These are phyloP conservation scores for Taiozyma onychis DNA, from an alignment of 1,139 yeast species.

Conservation along the genomic window DNA sequence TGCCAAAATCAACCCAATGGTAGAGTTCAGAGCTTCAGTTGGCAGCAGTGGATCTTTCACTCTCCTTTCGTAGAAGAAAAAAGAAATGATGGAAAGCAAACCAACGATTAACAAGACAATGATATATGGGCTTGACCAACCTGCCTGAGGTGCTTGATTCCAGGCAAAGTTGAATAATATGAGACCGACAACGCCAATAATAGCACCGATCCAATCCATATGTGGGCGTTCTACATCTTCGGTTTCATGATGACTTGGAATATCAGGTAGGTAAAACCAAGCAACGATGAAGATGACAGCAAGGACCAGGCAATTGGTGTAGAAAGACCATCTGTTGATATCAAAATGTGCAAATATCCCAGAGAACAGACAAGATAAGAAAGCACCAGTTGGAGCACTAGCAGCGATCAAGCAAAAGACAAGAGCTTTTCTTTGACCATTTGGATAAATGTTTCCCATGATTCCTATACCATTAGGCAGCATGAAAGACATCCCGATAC, in stretches of 20 bases:
- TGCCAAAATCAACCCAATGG: constrained; percentile 29
- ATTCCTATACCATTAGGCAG: constrained; percentile 50
- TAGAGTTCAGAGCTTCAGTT: constrained; percentile 32
- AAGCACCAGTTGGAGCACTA: constrained; percentile 52
- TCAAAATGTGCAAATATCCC: constrained; percentile 39
- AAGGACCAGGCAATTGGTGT: constrained; percentile 37
- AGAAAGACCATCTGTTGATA: constrained; percentile 52
- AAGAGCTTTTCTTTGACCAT: constrained; percentile 41
- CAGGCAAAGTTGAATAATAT: constrained; percentile 45
- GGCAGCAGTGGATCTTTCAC: constrained; percentile 42
- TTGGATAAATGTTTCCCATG: constrained; percentile 43
- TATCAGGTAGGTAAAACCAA: constrained; percentile 32
- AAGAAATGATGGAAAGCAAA: constrained; percentile 29
- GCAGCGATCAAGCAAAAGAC: constrained; percentile 49
- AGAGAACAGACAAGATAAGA: constrained; percentile 43
- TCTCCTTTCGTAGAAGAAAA: constrained; percentile 26
- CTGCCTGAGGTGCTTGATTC: constrained; percentile 50
- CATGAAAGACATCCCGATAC: constrained; percentile 48
- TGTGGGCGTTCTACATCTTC: constrained; percentile 8
- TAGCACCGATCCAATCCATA: constrained; percentile 44
- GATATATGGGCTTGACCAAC: constrained; percentile 44
- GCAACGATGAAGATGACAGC: constrained; percentile 28
- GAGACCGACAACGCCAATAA: constrained; percentile 41
- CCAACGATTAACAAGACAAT: constrained; percentile 41
- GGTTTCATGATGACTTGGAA: constrained; percentile 8